phyloP scores from a whole-genome alignment of 768 basidiomycete species.

The Asterophora parasitica region DNA sequence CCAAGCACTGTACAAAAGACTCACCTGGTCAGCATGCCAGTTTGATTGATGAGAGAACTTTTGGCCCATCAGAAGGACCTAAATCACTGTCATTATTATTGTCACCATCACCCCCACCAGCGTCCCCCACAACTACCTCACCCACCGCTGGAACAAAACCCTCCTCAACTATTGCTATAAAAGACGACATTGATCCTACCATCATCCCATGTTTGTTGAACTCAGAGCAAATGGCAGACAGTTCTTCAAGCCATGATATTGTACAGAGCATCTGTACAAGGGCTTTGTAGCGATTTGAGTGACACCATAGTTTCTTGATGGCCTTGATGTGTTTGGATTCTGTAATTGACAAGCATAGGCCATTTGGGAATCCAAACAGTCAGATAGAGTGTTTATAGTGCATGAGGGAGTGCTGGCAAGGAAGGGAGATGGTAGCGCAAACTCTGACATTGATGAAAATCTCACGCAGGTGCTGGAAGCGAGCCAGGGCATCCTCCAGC shows the following conservation, averaged over 20 bases:
- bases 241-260: conserved; percentile 9
- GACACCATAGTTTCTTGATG: conserved; percentile 17
- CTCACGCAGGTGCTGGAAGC: neutral
- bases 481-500: neutral
- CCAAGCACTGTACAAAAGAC: neutral
- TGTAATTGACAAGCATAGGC: conserved; percentile 10
- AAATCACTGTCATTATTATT: neutral
- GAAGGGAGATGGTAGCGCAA: conserved; percentile 15
- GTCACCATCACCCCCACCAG: neutral
- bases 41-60: neutral
- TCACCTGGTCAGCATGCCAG: conserved; percentile 2
- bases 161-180: neutral
- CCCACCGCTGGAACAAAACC: neutral
- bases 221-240: neutral
- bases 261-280: conserved; percentile 16
- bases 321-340: conserved; percentile 13
- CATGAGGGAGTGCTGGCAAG: conserved; percentile 16
- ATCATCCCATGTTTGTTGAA: conserved; percentile 1
- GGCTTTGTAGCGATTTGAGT: conserved; percentile 13
- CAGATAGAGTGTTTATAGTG: conserved; percentile 1
- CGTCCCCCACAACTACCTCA: no score
- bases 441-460: conserved; percentile 1
- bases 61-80: neutral
- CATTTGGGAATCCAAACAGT: conserved; percentile 9
- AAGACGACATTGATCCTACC: conserved; percentile 4